phyloP scores from a whole-genome alignment of 148 eudicot species.

The Rhododendron kiyosumense region DNA sequence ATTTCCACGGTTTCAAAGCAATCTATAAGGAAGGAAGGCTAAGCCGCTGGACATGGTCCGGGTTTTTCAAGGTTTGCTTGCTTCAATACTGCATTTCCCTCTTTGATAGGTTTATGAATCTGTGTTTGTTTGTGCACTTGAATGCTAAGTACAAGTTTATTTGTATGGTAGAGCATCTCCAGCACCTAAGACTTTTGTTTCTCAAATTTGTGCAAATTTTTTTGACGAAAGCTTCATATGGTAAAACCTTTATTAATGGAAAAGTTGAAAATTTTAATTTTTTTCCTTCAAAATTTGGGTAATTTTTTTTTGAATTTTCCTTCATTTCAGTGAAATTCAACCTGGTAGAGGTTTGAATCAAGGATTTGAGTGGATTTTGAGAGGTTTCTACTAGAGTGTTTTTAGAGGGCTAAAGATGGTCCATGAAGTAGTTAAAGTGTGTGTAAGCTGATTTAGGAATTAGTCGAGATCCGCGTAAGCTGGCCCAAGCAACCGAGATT shows the following conservation, averaged over 20 bases:
- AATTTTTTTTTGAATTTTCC: background rate
- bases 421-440: background rate
- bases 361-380: background rate
- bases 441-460: background rate
- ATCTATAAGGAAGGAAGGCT: background rate
- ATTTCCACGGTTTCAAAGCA: background rate
- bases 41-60: background rate
- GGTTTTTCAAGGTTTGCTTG: conserved; percentile 11
- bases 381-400: background rate
- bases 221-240: background rate
- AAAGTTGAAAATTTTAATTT: background rate
- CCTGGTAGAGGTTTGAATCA: background rate
- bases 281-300: background rate
- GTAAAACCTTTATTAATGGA: background rate
- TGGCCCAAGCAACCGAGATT: background rate
- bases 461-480: background rate
- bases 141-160: background rate
- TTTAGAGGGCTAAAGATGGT: background rate
- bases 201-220: background rate
- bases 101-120: background rate
- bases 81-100: background rate
- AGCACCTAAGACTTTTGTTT: background rate
- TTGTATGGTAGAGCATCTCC: too few relatives aligned
- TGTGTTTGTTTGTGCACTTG: background rate
- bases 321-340: background rate